Evolutionary conservation across 495 filamentous ascomycete genomes (phyloP).

Genomic region (Trichoderma reesei): DNA sequence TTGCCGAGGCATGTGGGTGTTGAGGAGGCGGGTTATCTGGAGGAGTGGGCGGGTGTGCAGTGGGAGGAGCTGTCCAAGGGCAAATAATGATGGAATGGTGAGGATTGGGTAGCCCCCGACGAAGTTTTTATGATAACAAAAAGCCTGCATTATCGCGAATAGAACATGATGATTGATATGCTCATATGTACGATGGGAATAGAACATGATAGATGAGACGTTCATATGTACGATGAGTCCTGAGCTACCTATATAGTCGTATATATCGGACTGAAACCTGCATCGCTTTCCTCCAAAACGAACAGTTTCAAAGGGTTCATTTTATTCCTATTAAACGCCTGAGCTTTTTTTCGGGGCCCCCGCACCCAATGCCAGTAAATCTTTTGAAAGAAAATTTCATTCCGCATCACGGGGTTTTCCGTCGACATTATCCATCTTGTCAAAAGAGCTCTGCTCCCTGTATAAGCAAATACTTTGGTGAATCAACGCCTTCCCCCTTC

Average conservation of each 20-base stretch:
- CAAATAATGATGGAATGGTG: background rate
- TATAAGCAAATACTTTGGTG: background rate
- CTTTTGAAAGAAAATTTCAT: background rate
- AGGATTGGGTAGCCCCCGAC: background rate
- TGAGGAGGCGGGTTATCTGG: slow-evolving; percentile 48
- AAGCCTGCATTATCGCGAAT: background rate
- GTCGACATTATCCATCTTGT: background rate
- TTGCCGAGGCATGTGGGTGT: slow-evolving; percentile 19
- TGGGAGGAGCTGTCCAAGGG: slow-evolving; percentile 66
- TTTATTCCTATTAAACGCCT: slow-evolving; percentile 4
- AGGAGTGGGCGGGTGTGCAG: slow-evolving; percentile 96
- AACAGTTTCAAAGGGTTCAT: background rate
- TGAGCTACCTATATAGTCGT: too few relatives aligned
- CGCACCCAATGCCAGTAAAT: slow-evolving; percentile 1
- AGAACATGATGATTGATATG: background rate
- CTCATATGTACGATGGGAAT: too few relatives aligned
- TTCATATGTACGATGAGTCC: background rate
- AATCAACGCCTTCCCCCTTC: background rate
- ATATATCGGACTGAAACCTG: background rate
- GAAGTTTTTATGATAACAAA: background rate
- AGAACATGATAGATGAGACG: background rate
- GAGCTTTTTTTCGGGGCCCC: background rate
- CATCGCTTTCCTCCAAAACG: background rate
- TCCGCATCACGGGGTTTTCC: background rate
- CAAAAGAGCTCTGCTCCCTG: background rate